Evolutionary conservation across 306 rosid genomes (phyloP), one percentile per base, ranked within the genome.

Genomic region (Castanopsis chinensis): DNA sequence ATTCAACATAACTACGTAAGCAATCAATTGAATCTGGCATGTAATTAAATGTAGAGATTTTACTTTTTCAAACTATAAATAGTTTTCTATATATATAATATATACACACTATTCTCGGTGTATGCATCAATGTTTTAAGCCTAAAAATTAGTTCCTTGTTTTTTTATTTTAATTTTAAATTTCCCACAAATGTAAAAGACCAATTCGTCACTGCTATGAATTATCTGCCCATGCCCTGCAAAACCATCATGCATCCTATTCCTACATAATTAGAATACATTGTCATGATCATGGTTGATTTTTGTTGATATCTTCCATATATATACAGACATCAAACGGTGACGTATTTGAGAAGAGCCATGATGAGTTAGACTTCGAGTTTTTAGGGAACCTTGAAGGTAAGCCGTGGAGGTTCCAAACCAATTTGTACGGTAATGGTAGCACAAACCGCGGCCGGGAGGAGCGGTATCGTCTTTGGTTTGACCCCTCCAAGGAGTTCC

Each of bases 371-470:
- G 99, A 95, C 87, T 93, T 95, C 28, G 99, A 95, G 83, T 95
- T 95, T 77, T 72, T 95, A 60, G 99, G 99, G 1, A 95, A 93
- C 82, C 35, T 89, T 1, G 89, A 81, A 21, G 94, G 98, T 28
- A 90, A 95, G 79, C 96, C 99, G 18, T 95, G 99, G 99, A 77
- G 94, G 82, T 95, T 95, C 71, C 99, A 95, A 85, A 95, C 99
- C 15, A 95, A 95, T 59, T 64, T 93, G 58, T 95, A 95, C 72
- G 99, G 99, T 17, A 93, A 93, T 58, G 99, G 98, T 3, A 95
- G 99, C 85, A 93, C 98, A 2, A 68, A 69, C 81, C 98, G 98
- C 14, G 99, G 99, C 67, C 88, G 99, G 0, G 98, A 95, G 78
- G 99, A 95, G 69, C 88, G 99, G 0, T 95, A 90, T 69, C 92